phyloP scores from a whole-genome alignment of 2,329 filamentous ascomycete genomes.

The Verruconis gallopava region DNA sequence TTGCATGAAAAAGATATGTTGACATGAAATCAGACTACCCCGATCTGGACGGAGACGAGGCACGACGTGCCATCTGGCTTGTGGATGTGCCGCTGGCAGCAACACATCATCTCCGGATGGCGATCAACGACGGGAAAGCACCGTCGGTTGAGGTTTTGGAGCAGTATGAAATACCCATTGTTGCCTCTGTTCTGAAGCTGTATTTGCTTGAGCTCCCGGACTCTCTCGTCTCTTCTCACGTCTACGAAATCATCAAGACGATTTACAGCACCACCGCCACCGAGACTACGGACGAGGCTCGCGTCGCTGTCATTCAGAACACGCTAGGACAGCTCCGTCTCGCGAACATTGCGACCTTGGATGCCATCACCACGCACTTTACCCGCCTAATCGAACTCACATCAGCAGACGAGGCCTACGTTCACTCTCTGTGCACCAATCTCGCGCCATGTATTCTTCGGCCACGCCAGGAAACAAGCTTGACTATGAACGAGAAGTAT shows the following conservation, averaged over 20 bases:
- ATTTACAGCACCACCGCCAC: slow-evolving; percentile 78
- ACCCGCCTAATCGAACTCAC: slow-evolving; percentile 93
- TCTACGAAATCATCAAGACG: slow-evolving; percentile 97
- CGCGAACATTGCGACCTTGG: slow-evolving; percentile 96
- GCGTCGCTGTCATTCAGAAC: slow-evolving; percentile 84
- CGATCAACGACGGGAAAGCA: slow-evolving; percentile 76
- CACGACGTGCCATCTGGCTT: slow-evolving; percentile 83
- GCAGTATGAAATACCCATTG: slow-evolving; percentile 85
- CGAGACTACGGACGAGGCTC: slow-evolving; percentile 62
- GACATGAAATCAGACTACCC: slow-evolving; percentile 56
- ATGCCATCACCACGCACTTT: slow-evolving; percentile 96
- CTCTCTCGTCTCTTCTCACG: slow-evolving; percentile 93
- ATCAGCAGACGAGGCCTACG: slow-evolving; percentile 81
- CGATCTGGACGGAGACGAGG: slow-evolving; percentile 91
- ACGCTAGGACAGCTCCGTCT: slow-evolving; percentile 89
- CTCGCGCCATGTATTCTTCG: slow-evolving; percentile 80
- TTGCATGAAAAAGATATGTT: neutral
- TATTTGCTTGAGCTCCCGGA: slow-evolving; percentile 94
- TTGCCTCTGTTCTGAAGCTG: slow-evolving; percentile 83
- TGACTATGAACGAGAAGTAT: slow-evolving; percentile 93
- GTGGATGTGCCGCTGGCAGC: slow-evolving; percentile 77
- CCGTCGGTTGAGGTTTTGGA: slow-evolving; percentile 65
- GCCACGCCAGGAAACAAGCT: slow-evolving; percentile 71
- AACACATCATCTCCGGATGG: slow-evolving; percentile 70
- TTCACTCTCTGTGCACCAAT: slow-evolving; percentile 57